Percentiles rank a stretch among this genome's conserved stretches.
Conservation (phyloP, 1,139 yeast species). For the Candida sp. region DNA sequence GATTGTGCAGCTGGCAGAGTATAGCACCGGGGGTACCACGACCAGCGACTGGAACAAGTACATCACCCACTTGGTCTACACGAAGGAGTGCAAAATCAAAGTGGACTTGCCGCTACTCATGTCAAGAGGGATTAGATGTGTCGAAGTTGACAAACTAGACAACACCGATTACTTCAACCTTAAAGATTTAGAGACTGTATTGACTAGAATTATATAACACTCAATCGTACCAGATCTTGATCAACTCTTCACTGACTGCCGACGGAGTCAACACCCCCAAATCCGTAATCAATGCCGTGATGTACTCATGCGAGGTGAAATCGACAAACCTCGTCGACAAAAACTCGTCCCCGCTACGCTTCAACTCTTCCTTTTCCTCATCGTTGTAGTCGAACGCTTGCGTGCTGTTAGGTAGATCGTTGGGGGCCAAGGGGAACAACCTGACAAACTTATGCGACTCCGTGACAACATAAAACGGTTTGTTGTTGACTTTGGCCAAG, state of each 20-base stretch:
- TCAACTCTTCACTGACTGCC: slow-evolving; percentile 97
- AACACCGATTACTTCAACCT: slow-evolving; percentile 36
- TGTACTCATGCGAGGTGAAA: slow-evolving; percentile 94
- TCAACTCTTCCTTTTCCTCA: slow-evolving; percentile 18
- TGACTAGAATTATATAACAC: slow-evolving; percentile 8
- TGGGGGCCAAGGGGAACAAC: slow-evolving; percentile 92
- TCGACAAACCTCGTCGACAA: slow-evolving; percentile 61
- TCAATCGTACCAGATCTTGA: slow-evolving; percentile 96
- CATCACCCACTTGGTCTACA: slow-evolving; percentile 61
- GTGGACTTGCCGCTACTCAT: slow-evolving; percentile 46
- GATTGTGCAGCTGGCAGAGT: slow-evolving; percentile 53
- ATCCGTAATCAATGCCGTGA: slow-evolving; percentile 96
- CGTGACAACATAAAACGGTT: slow-evolving; percentile 93
- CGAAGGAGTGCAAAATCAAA: slow-evolving; percentile 47
- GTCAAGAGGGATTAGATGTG: slow-evolving; percentile 48
- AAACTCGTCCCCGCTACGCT: slow-evolving; percentile 24
- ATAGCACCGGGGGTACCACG: slow-evolving; percentile 14
- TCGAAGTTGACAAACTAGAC: slow-evolving; percentile 37
- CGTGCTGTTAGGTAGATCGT: slow-evolving; percentile 76
- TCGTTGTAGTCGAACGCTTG: slow-evolving; percentile 19
- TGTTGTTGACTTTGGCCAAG: slow-evolving; percentile 86
- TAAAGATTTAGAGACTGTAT: slow-evolving; percentile 24
- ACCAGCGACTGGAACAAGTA: slow-evolving; percentile 39
- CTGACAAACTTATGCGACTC: slow-evolving; percentile 98
- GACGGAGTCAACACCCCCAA: slow-evolving; percentile 96